phyloP scores from a whole-genome alignment of 2,329 filamentous ascomycete species.

The Neocucurbitaria cava region DNA sequence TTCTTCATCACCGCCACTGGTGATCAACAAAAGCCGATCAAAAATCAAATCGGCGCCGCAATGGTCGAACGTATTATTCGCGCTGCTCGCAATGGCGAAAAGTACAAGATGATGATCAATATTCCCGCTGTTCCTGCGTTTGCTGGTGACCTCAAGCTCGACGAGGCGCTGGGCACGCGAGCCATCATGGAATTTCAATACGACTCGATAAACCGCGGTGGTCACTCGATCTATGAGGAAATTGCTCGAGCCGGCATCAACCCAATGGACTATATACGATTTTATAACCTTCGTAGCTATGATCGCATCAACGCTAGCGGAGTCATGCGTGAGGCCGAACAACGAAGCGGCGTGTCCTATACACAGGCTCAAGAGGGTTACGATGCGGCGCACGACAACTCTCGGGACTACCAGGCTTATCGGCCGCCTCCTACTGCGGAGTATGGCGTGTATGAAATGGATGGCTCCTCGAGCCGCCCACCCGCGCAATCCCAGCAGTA shows the following conservation, averaged over 20 bases:
- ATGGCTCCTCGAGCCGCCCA: conserved; percentile 22
- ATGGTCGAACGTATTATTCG: conserved; percentile 79
- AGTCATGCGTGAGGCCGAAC: conserved; percentile 67
- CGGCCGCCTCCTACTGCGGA: conserved; percentile 42
- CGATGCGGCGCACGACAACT: conserved; percentile 61
- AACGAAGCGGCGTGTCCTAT: conserved; percentile 70
- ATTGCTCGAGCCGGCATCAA: conserved; percentile 71
- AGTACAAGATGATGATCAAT: conserved; percentile 76
- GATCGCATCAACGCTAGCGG: conserved; percentile 78
- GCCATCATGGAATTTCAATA: conserved; percentile 90
- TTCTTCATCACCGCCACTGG: conserved; percentile 87
- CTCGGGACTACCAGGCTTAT: conserved; percentile 45
- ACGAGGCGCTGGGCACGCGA: conserved; percentile 76
- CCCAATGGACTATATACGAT: conserved; percentile 76
- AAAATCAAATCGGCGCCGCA: conserved; percentile 78
- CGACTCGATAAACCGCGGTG: conserved; percentile 77
- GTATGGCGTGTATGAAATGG: conserved; percentile 48
- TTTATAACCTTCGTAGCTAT: conserved; percentile 85
- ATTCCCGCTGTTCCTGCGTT: conserved; percentile 85
- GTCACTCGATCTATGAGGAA: conserved; percentile 77
- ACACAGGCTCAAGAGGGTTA: conserved; percentile 70
- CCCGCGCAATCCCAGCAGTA: conserved; percentile 25
- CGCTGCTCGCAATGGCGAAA: conserved; percentile 69
- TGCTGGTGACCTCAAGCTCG: conserved; percentile 76
- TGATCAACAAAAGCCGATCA: conserved; percentile 74